Conservation (phyloP, 768 basidiomycete genomes). For the Boletus eberwhitei region DNA sequence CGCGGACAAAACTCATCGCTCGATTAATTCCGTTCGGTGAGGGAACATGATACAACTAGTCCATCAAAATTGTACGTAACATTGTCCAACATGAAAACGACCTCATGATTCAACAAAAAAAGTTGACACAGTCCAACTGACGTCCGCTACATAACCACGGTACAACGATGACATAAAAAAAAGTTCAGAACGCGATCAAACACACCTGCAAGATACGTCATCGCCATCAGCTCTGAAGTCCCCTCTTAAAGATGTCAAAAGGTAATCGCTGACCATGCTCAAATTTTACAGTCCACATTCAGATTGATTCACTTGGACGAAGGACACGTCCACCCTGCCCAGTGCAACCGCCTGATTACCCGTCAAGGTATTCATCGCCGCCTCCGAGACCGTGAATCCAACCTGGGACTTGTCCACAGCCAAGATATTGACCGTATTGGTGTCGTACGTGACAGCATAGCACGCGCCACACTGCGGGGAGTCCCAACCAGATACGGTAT, state of each 20-base stretch:
- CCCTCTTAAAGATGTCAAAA: not conserved
- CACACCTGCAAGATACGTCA: conserved; percentile 3
- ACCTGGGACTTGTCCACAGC: conserved; percentile 50
- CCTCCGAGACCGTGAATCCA: conserved; percentile 38
- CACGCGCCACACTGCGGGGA: conserved; percentile 29
- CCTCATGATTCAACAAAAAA: conserved; percentile 1
- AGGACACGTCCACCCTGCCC: conserved; percentile 23
- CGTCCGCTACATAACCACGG: not conserved
- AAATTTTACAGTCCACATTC: not conserved
- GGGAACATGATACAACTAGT: not conserved
- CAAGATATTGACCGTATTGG: conserved; percentile 44
- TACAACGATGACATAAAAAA: not conserved
- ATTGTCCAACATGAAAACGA: not conserved
- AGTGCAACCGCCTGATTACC: not conserved
- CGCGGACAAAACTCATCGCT: not conserved
- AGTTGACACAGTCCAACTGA: conserved; percentile 2
- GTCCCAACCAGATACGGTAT: conserved; percentile 21
- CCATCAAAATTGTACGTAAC: conserved; percentile 17
- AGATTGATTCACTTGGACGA: not conserved
- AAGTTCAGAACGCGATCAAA: not conserved
- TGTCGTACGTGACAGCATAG: conserved; percentile 28
- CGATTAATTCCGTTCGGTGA: not conserved
- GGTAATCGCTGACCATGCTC: not conserved
- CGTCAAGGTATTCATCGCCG: conserved; percentile 29
- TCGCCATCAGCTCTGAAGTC: not conserved